These are phyloP conservation scores for Cladosporium austrohemisphaericum DNA, from an alignment of 2,329 filamentous ascomycete species.

Conservation along the genomic window DNA sequence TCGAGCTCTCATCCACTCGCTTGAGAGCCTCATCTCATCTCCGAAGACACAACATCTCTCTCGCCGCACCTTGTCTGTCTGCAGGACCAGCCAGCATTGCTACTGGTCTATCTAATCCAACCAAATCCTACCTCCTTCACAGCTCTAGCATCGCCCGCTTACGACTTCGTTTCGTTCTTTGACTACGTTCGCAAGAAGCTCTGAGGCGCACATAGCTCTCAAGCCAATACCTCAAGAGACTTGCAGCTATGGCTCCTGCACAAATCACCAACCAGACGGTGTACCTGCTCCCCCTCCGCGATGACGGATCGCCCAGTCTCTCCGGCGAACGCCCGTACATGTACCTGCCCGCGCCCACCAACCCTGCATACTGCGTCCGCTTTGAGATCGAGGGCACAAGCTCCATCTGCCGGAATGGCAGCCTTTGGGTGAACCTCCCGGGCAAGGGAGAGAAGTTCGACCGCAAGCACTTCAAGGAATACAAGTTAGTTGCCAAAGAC, in stretches of 20 bases:
- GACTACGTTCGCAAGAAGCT: background rate
- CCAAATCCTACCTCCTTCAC: background rate
- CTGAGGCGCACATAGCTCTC: slow-evolving; percentile 1
- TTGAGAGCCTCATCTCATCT: background rate
- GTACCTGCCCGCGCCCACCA: slow-evolving; percentile 74
- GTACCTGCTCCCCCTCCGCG: slow-evolving; percentile 85
- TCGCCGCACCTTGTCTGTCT: background rate
- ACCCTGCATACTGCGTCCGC: slow-evolving; percentile 71
- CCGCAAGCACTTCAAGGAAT: slow-evolving; percentile 77
- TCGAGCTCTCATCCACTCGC: background rate
- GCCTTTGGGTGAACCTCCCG: slow-evolving; percentile 94
- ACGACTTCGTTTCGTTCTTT: background rate
- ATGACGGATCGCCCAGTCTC: slow-evolving; percentile 87
- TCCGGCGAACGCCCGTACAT: slow-evolving; percentile 72
- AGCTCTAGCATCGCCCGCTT: background rate
- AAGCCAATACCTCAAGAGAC: background rate
- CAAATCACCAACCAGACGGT: slow-evolving; percentile 47
- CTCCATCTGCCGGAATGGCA: slow-evolving; percentile 91
- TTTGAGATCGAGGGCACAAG: slow-evolving; percentile 93
- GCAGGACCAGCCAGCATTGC: slow-evolving; percentile 11
- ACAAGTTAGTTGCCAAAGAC: slow-evolving; percentile 63
- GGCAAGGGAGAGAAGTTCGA: slow-evolving; percentile 70
- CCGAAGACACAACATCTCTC: slow-evolving; percentile 6
- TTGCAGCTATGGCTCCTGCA: slow-evolving; percentile 33
- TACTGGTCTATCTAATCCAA: slow-evolving; percentile 1